Evolutionary conservation across 129 eudicot species (phyloP), one percentile per base, ranked within the genome.

Genomic region (Saussurea involucrata): DNA sequence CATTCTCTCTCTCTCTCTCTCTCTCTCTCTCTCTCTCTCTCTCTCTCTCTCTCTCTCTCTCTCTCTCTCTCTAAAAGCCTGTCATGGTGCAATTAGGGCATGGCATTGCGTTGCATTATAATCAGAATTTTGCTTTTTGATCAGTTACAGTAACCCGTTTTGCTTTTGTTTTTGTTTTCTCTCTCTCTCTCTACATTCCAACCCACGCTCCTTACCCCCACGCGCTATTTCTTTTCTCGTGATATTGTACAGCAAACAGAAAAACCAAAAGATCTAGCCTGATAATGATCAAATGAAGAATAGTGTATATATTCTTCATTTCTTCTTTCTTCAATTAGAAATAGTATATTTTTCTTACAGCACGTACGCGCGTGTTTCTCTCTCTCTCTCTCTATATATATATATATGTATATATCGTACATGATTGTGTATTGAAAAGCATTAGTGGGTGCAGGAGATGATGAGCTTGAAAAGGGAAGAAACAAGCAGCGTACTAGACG

Each of bases 381-480:
- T 24, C 3, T 25, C 18, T 64, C 7, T 64, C 2, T 18, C 0
- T 24, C 5, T 13, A 33, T 32, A 11, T 73, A 79, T 66, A 22
- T 24, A 34, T 66, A 9, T 66, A 17, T 63, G 68, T 21, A n/a
- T n/a, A n/a, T n/a, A n/a, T n/a, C n/a, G n/a, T 53, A 22, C 61
- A 55, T 69, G 25, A 33, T 34, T 40, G 53, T 74, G 42, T 44
- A 34, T 32, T 65, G 57, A 71, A n/a, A 69, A 69, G 24, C 29
- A 44, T 74, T 75, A 37, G 57, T 74, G 57, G 24, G 53, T 81
- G 74, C 85, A 87, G 88, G 87, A 81, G 28, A 81, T 78, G 20
- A 67, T 81, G 73, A 64, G 70, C 83, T 40, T 77, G 63, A 81
- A 81, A 72, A 58, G 83, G 85, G 80, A 83, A 77, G 84, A 87